Evolutionary conservation across 176 grass and related monocot genomes (phyloP).

Genomic region (Avena atlantica): DNA sequence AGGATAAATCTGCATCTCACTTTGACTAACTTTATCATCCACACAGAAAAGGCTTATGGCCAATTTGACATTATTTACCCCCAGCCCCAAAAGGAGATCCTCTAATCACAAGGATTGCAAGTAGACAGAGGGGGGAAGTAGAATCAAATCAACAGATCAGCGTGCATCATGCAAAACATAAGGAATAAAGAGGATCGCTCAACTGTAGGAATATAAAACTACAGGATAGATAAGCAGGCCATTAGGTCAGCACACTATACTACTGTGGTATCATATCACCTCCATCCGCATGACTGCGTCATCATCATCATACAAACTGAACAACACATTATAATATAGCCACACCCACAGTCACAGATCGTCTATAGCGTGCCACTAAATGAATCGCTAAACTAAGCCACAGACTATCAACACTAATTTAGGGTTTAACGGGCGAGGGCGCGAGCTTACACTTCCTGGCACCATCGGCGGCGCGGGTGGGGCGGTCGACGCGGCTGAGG

Average conservation of each 20-base stretch:
- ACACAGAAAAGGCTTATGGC: not conserved
- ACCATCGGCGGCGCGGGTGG: slow-evolving; percentile 55
- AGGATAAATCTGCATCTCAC: not conserved
- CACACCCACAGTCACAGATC: not conserved
- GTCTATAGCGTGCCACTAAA: not conserved
- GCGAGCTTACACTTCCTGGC: slow-evolving; percentile 63
- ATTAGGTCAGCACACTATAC: slow-evolving; percentile 18
- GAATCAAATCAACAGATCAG: not conserved
- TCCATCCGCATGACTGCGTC: not conserved
- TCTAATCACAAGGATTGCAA: slow-evolving; percentile 4
- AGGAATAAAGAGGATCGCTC: not conserved
- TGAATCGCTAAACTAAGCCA: slow-evolving; percentile 38
- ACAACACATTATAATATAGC: slow-evolving; percentile 32
- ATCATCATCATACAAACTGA: not conserved
- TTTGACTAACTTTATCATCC: not conserved
- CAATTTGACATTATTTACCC: slow-evolving; percentile 15
- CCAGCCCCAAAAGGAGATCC: no score
- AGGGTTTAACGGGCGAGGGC: slow-evolving; percentile 36
- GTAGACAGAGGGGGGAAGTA: not conserved
- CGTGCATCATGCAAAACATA: not conserved
- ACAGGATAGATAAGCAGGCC: slow-evolving; percentile 21
- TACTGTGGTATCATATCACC: not conserved
- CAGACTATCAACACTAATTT: slow-evolving; percentile 20
- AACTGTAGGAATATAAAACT: slow-evolving; percentile 17
- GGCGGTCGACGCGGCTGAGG: slow-evolving; percentile 51